Evolutionary conservation across 176 grass and related monocot genomes (phyloP).

Genomic region (Puccinellia tenuiflora): DNA sequence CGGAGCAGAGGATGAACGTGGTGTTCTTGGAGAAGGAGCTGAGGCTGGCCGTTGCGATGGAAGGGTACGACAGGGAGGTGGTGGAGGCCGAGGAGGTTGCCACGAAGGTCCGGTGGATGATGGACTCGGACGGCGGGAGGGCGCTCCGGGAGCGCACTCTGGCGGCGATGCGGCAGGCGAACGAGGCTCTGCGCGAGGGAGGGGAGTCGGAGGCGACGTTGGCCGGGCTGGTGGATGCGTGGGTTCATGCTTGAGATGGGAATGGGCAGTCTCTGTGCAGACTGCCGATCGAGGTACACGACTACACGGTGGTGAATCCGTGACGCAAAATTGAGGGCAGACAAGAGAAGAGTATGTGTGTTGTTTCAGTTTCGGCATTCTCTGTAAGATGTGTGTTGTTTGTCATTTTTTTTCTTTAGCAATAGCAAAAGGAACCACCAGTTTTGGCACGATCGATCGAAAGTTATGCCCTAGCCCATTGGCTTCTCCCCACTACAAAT

Average conservation of each 20-base stretch:
- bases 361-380: too few species aligned
- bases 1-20: slow-evolving; percentile 52
- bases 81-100: slow-evolving; percentile 35
- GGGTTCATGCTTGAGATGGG: neutral
- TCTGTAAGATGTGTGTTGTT: too few species aligned
- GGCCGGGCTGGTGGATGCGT: slow-evolving; percentile 18
- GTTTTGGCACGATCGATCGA: neutral
- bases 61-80: slow-evolving; percentile 29
- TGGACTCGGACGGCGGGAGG: slow-evolving; percentile 32
- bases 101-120: slow-evolving; percentile 33
- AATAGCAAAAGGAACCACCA: neutral
- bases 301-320: too few species aligned
- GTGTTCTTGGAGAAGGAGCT: slow-evolving; percentile 50
- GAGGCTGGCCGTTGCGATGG: slow-evolving; percentile 37
- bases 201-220: slow-evolving; percentile 46
- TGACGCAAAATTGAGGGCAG: too few species aligned
- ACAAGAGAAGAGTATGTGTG: too few species aligned
- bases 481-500: neutral
- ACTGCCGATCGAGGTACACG: too few species aligned
- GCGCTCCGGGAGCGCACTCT: slow-evolving; percentile 18
- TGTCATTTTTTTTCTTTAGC: too few species aligned
- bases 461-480: neutral
- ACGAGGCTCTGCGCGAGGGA: slow-evolving; percentile 29
- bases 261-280: neutral
- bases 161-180: slow-evolving; percentile 22